Percentiles rank a stretch among this genome's conserved stretches.
Conservation (phyloP, 169 alveolate species). For the Cryptosporidium canis region DNA sequence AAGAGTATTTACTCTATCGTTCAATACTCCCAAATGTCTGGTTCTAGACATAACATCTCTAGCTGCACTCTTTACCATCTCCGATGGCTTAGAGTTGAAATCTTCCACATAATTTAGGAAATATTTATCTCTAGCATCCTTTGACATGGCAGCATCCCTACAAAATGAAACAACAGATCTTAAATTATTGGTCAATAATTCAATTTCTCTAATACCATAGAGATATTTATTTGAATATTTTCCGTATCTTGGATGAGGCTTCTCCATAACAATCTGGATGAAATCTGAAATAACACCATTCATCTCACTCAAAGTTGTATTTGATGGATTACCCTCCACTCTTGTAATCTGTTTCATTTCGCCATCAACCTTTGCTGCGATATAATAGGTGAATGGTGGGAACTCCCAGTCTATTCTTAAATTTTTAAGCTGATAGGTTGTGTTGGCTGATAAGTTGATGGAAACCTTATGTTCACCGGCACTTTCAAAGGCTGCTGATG, state of each 20-base stretch:
- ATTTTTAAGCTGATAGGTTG: constrained; percentile 27
- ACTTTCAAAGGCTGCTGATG: constrained; percentile 83
- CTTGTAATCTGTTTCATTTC: constrained; percentile 14
- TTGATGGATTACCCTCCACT: constrained; percentile 62
- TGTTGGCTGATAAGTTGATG: constrained; percentile 37
- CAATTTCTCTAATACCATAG: constrained; percentile 87
- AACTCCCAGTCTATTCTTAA: constrained; percentile 88
- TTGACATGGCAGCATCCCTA: constrained; percentile 87
- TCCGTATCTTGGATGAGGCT: constrained; percentile 88
- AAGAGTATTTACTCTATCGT: constrained; percentile 81
- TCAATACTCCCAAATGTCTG: constrained; percentile 79
- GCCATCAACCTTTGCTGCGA: constrained; percentile 85
- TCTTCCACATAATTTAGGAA: constrained; percentile 85
- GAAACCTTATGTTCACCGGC: constrained; percentile 76
- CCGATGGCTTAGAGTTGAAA: constrained; percentile 81
- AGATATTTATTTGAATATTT: constrained; percentile 81
- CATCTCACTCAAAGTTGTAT: constrained; percentile 57
- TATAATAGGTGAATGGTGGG: constrained; percentile 86
- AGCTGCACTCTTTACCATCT: constrained; percentile 82
- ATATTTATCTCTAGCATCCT: constrained; percentile 90
- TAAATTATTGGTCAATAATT: constrained; percentile 84
- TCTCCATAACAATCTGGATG: constrained; percentile 83
- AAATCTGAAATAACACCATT: constrained; percentile 32
- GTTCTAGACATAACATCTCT: constrained; percentile 82
- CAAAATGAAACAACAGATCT: constrained; percentile 85